Evolutionary conservation across 2,329 filamentous ascomycete species (phyloP).

Genomic region (Ciborinia camelliae): DNA sequence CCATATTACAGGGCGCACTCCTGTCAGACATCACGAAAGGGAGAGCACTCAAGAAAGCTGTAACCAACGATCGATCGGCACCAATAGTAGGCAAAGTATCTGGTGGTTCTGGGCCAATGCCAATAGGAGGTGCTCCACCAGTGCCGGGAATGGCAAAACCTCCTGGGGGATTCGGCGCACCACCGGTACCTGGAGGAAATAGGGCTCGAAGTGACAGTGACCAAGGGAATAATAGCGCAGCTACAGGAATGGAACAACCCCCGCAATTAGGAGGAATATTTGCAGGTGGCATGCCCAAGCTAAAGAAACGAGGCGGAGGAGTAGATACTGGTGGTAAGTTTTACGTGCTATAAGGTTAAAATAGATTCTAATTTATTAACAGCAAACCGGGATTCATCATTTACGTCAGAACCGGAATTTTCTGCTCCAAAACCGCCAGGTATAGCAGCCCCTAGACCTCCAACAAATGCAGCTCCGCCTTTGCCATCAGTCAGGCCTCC

Average conservation of each 20-base stretch:
- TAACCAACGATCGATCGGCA: slow-evolving; percentile 89
- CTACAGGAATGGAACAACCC: slow-evolving; percentile 52
- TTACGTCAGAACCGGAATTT: slow-evolving; percentile 77
- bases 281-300: slow-evolving; percentile 90
- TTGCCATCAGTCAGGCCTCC: slow-evolving; percentile 40
- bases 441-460: slow-evolving; percentile 54
- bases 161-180: slow-evolving; percentile 60
- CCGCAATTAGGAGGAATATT: slow-evolving; percentile 87
- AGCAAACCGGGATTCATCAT: slow-evolving; percentile 68
- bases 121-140: slow-evolving; percentile 74
- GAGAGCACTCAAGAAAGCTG: slow-evolving; percentile 72
- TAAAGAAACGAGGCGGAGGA: slow-evolving; percentile 81
- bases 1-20: slow-evolving; percentile 66
- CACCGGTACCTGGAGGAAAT: slow-evolving; percentile 63
- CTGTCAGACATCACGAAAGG: slow-evolving; percentile 87
- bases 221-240: slow-evolving; percentile 47
- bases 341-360: not conserved
- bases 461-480: slow-evolving; percentile 53
- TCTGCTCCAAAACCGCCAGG: slow-evolving; percentile 57
- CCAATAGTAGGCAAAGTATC: slow-evolving; percentile 61
- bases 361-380: slow-evolving; percentile 27
- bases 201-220: slow-evolving; percentile 84
- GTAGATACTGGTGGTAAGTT: slow-evolving; percentile 65
- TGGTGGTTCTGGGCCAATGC: slow-evolving; percentile 54
- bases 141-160: slow-evolving; percentile 63